Evolutionary conservation across 805 yeast species (phyloP), one percentile per base, ranked within the genome.

Genomic region (Yarrowia sp.): DNA sequence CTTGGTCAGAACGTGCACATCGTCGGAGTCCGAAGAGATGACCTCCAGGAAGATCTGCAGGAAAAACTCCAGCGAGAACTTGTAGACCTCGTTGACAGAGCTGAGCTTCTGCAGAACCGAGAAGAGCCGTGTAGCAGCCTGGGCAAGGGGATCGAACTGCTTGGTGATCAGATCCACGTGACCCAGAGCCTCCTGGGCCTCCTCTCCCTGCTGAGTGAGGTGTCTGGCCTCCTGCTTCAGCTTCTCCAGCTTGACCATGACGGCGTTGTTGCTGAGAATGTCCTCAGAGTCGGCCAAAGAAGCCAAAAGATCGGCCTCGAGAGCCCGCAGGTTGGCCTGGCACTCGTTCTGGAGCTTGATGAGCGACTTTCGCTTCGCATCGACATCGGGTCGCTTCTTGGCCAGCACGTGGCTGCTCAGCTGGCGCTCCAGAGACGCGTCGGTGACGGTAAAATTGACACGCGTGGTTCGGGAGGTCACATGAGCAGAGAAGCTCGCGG

Each of bases 371-470:
- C 92, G 77, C 67, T 84, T 80, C 4, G 67, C 66, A 59, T 87
- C 90, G 7, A 89, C 71, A 8, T 86, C 93, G 0, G 97, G 96
- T 25, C 79, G 76, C 64, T 82, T 81, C 10, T 75, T 72, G 29
- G 75, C 71, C 38, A 93, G 72, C 0, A 88, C 76, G 58, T 80
- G 71, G 64, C 86, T 83, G 62, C 89, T 73, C 0, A 88, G 77
- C 65, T 86, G 86, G 27, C 80, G 78, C 63, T 87, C 85, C 55
- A 92, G 73, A 47, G 86, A 84, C 47, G 84, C 81, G 41, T 81
- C 77, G 0, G 96, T 87, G n/a, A 88, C 75, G 0, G 91, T 79
- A 71, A 86, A 93, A 71, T 90, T 89, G 18, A 89, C 76, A 10
- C 84, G 68, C 3, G 85, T 76, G 10, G 88, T 81, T 33, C 58